Evolutionary conservation across 108 stramenopile species (phyloP).

Genomic region (Nannochloropsis oceanica): DNA sequence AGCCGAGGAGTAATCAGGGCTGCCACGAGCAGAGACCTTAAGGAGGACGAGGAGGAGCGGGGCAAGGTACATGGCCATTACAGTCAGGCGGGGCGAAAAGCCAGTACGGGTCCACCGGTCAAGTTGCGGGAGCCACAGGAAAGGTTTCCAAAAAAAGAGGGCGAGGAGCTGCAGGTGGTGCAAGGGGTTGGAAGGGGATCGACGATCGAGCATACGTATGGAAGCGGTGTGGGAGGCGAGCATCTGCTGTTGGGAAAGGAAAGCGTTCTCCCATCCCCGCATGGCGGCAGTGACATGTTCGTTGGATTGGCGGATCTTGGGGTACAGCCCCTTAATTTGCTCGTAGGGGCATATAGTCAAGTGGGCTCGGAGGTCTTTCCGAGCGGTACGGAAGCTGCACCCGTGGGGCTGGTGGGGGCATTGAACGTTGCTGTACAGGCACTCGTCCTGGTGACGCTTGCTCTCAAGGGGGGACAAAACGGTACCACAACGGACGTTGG

Average conservation of each 20-base stretch:
- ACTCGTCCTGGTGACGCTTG: not conserved
- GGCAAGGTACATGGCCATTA: not conserved
- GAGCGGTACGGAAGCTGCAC: not conserved
- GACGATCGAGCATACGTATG: not conserved
- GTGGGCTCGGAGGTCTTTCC: not conserved
- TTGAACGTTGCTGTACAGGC: not conserved
- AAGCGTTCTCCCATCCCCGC: not conserved
- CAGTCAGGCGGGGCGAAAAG: not conserved
- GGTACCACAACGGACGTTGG: not conserved
- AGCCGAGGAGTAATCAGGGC: not conserved
- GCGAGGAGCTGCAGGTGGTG: not conserved
- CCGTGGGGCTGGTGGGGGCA: not conserved
- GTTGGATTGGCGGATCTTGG: not conserved
- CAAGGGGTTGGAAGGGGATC: not conserved
- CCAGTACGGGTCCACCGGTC: not conserved
- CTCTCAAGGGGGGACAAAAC: not conserved
- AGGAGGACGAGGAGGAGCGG: not conserved
- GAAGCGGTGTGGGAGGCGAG: not conserved
- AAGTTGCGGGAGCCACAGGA: not conserved
- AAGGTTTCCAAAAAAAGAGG: not conserved
- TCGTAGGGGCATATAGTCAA: not conserved
- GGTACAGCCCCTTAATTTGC: not conserved
- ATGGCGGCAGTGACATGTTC: not conserved
- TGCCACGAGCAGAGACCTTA: not conserved
- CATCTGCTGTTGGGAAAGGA: not conserved